Evolutionary conservation across 371 early-diverging fungal species (phyloP).

Genomic region (Circinella minor): DNA sequence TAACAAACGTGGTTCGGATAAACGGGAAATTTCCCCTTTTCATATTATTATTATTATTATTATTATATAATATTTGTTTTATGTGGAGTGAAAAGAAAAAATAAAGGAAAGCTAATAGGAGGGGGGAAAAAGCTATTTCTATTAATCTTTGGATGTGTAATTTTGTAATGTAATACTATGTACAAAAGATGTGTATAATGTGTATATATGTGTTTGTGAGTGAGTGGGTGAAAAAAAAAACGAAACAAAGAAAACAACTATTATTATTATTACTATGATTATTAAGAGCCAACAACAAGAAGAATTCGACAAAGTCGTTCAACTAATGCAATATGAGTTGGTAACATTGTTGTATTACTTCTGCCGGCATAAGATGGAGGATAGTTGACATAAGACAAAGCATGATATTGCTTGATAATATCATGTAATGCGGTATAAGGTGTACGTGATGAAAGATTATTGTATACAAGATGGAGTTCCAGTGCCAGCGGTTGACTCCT

Average conservation of each 20-base stretch:
- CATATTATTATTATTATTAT: too few relatives aligned
- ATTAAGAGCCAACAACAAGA: conserved; percentile 17
- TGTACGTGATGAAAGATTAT: conserved; percentile 41
- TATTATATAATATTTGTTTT: too few relatives aligned
- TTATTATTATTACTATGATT: not conserved
- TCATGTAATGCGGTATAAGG: conserved; percentile 48
- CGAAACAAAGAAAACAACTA: conserved; percentile 10
- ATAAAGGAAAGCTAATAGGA: too few relatives aligned
- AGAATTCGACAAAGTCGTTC: conserved; percentile 56
- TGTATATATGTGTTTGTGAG: too few relatives aligned
- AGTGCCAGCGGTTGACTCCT: conserved; percentile 38
- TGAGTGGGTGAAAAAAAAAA: not conserved
- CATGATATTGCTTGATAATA: conserved; percentile 61
- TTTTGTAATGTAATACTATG: too few relatives aligned
- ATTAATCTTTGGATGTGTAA: too few relatives aligned
- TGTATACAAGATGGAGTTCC: conserved; percentile 51
- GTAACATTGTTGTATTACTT: conserved; percentile 25
- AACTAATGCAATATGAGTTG: conserved; percentile 51
- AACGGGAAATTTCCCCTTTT: too few relatives aligned
- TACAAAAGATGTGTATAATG: too few relatives aligned
- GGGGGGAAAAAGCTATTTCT: too few relatives aligned
- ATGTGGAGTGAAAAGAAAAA: too few relatives aligned
- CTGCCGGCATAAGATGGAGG: conserved; percentile 56
- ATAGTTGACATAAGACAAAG: conserved; percentile 57
- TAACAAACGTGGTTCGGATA: too few relatives aligned